Evolutionary conservation across 1,284 basidiomycete genomes (phyloP).

Genomic region (Athelia sp.): DNA sequence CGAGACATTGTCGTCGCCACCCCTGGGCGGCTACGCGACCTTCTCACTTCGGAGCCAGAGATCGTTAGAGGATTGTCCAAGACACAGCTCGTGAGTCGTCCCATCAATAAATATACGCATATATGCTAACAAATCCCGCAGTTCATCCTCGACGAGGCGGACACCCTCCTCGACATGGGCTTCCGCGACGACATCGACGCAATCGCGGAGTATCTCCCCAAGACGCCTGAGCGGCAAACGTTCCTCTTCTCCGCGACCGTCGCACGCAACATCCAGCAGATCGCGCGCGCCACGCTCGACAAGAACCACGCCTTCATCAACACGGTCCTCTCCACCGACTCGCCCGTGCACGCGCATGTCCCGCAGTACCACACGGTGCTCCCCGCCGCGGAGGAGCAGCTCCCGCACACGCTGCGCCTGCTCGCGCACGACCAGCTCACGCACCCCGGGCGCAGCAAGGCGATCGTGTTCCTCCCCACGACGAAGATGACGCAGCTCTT

Average conservation of each 20-base stretch:
- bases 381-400: constrained; percentile 60
- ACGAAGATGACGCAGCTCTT: constrained; percentile 84
- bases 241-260: constrained; percentile 94
- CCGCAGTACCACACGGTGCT: constrained; percentile 83
- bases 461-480: constrained; percentile 88
- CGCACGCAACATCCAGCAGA: constrained; percentile 58
- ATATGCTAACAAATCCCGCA: constrained; percentile 24
- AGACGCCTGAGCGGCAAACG: constrained; percentile 72
- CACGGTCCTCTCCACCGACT: constrained; percentile 47
- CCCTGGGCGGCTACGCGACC: constrained; percentile 84
- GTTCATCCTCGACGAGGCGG: constrained; percentile 93
- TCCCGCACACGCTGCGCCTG: constrained; percentile 78
- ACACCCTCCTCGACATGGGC: constrained; percentile 94
- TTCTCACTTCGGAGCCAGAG: constrained; percentile 61
- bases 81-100: constrained; percentile 50
- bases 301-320: constrained; percentile 61
- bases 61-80: constrained; percentile 50
- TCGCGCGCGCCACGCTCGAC: constrained; percentile 50
- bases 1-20: constrained; percentile 92
- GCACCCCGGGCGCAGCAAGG: constrained; percentile 70
- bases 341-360: constrained; percentile 74
- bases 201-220: constrained; percentile 70
- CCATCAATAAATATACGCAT: constrained; percentile 1
- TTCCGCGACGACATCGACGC: constrained; percentile 88
- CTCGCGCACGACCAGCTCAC: constrained; percentile 87